Percentiles rank a stretch among this genome's conserved stretches.
phyloP scores from a whole-genome alignment of 495 filamentous ascomycete genomes.

The Amniculicola lignicola region DNA sequence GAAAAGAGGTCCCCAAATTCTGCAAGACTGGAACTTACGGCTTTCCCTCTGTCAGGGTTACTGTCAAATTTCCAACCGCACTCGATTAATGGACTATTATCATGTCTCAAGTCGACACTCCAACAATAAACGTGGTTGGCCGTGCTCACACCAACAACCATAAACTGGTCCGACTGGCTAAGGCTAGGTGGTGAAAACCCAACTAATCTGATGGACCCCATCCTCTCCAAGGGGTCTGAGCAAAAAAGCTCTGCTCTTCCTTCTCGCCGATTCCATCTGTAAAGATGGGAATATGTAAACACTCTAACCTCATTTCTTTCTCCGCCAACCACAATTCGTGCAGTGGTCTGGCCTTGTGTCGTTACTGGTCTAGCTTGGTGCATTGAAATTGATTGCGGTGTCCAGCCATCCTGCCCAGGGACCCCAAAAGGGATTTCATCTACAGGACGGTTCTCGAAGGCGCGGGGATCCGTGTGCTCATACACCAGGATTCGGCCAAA shows the following conservation, averaged over 20 bases:
- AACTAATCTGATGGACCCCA: not conserved
- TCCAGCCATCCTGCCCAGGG: too few species aligned
- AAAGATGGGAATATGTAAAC: not conserved
- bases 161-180: not conserved
- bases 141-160: slow-evolving; percentile 4
- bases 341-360: not conserved
- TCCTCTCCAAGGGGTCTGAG: too few species aligned
- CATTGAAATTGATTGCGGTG: slow-evolving; percentile 8
- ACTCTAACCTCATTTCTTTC: slow-evolving; percentile 9
- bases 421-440: too few species aligned
- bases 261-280: too few species aligned
- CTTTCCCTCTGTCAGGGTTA: not conserved
- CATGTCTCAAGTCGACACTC: not conserved
- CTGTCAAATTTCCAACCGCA: slow-evolving; percentile 1
- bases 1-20: too few species aligned
- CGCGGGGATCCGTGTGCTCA: not conserved
- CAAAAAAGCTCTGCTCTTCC: too few species aligned
- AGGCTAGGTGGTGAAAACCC: not conserved
- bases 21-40: too few species aligned
- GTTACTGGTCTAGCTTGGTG: not conserved
- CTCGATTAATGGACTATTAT: not conserved
- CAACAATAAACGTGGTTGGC: slow-evolving; percentile 1
- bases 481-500: slow-evolving; percentile 9
- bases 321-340: slow-evolving; percentile 6
- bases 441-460: not conserved